phyloP scores from a whole-genome alignment of 257 asterid genomes.

The Nicotiana benthamiana region DNA sequence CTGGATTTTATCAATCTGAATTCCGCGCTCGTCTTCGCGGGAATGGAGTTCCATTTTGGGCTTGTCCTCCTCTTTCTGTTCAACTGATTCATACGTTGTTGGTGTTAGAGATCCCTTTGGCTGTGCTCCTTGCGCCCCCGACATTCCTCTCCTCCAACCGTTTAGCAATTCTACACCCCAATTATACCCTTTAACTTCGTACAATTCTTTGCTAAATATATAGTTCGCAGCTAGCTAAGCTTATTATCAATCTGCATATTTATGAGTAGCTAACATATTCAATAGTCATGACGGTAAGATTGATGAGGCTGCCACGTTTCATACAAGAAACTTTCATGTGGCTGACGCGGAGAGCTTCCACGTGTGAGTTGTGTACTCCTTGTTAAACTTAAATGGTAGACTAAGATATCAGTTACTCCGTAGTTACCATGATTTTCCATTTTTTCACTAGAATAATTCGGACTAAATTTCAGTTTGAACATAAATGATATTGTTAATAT shows the following conservation, averaged over 20 bases:
- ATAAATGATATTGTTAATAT: no score
- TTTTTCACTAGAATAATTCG: no score
- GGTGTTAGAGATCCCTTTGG: conserved; percentile 75
- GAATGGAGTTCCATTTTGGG: conserved; percentile 46
- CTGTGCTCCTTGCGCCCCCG: conserved; percentile 95
- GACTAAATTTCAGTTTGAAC: no score
- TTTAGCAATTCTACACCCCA: not conserved
- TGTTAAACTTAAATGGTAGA: not conserved
- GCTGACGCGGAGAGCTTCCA: not conserved
- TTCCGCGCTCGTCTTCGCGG: conserved; percentile 70
- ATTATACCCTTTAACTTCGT: no score
- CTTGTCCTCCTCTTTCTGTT: conserved; percentile 49
- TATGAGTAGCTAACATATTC: not conserved
- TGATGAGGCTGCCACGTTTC: not conserved
- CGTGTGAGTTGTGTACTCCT: not conserved
- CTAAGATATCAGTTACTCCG: no score
- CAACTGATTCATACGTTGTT: conserved; percentile 62
- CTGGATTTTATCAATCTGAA: conserved; percentile 50
- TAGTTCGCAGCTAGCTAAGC: not conserved
- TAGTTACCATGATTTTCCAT: no score
- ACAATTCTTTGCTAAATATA: not conserved
- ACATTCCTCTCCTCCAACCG: conserved; percentile 25
- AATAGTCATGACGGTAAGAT: not conserved
- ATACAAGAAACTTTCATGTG: not conserved
- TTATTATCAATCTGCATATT: not conserved